These are phyloP conservation scores for Funneliformis mosseae DNA, from an alignment of 192 early-diverging fungal species.

Conservation along the genomic window DNA sequence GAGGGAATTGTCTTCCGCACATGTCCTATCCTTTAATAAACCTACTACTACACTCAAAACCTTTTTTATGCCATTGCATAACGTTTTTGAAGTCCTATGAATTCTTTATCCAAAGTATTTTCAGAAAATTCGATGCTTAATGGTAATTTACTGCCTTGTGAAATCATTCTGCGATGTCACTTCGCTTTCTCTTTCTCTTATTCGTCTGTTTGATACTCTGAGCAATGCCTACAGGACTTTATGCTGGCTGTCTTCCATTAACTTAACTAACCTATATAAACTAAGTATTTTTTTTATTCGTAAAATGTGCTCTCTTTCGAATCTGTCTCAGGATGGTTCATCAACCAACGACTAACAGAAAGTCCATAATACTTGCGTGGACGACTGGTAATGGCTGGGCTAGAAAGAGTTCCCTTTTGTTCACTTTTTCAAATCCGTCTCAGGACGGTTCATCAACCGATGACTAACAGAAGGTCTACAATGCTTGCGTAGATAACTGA, in stretches of 20 bases:
- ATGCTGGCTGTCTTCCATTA: slow-evolving; percentile 2
- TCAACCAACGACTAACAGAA: not conserved
- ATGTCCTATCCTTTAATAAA: no score
- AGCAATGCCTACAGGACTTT: not conserved
- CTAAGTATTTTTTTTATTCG: slow-evolving; percentile 17
- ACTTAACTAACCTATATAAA: slow-evolving; percentile 10
- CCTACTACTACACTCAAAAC: no score
- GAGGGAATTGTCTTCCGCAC: no score
- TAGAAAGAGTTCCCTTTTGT: slow-evolving; percentile 12
- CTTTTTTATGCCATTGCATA: no score
- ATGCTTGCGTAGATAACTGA: not conserved
- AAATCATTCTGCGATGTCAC: no score
- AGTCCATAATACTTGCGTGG: not conserved
- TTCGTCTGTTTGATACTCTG: no score
- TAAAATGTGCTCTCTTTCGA: slow-evolving; percentile 11
- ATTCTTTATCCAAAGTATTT: no score
- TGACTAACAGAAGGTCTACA: slow-evolving; percentile 1
- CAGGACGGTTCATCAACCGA: slow-evolving; percentile 1
- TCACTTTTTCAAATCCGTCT: not conserved
- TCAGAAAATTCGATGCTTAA: no score
- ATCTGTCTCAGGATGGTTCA: slow-evolving; percentile 1
- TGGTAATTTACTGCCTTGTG: no score
- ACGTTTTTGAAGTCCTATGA: no score
- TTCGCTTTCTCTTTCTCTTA: no score
- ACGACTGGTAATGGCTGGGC: slow-evolving; percentile 1